These are phyloP conservation scores for Glycine latifolia DNA, from an alignment of 306 rosid species.

Conservation along the genomic window DNA sequence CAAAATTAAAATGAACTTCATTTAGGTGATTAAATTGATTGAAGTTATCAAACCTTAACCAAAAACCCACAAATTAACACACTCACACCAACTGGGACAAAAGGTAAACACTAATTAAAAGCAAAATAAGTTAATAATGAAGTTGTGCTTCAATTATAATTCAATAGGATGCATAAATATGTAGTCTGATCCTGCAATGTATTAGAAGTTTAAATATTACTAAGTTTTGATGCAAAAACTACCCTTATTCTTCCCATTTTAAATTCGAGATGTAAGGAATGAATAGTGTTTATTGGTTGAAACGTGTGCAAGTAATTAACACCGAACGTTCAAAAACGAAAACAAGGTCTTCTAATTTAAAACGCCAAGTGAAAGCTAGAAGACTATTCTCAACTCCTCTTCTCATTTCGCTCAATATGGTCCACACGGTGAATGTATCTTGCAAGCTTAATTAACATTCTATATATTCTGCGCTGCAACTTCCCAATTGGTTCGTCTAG, in stretches of 20 bases:
- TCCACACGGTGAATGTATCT: neutral
- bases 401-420: too few species aligned
- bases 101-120: neutral
- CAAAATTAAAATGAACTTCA: neutral
- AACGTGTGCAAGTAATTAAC: neutral
- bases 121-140: neutral
- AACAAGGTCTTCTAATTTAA: neutral
- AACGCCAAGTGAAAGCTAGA: neutral
- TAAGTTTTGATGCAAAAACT: neutral
- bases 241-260: neutral
- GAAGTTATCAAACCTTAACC: neutral
- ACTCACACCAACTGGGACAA: neutral
- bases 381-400: neutral
- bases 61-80: neutral
- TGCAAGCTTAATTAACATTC: conserved; percentile 1
- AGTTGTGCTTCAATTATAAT: too few species aligned
- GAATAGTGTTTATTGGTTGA: neutral
- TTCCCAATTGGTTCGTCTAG: neutral
- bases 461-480: neutral
- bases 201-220: too few species aligned
- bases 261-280: neutral
- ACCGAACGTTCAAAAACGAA: neutral
- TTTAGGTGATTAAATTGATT: neutral
- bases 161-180: too few species aligned
- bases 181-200: too few species aligned